These are phyloP conservation scores for Phytophthora multivora DNA, from an alignment of 352 stramenopile species.

Conservation along the genomic window DNA sequence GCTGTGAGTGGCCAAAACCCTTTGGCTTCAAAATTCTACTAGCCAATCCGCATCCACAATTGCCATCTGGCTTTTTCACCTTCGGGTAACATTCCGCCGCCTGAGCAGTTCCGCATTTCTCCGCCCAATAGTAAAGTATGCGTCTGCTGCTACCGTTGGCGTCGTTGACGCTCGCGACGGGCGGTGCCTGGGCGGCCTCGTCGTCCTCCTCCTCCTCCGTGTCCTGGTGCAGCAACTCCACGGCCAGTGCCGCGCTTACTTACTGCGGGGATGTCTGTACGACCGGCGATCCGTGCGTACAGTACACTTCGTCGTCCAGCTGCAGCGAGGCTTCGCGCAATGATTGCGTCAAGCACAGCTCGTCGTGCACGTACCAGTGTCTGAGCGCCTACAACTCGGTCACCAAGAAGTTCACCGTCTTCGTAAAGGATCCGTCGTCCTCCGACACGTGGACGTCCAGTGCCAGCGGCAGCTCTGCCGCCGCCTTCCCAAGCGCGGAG, in stretches of 20 bases:
- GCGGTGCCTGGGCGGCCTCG: slow-evolving; percentile 15
- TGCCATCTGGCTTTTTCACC: slow-evolving; percentile 25
- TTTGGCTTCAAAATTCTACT: not conserved
- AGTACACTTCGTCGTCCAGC: slow-evolving; percentile 50
- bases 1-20: no score
- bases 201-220: slow-evolving; percentile 34
- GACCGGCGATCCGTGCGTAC: slow-evolving; percentile 55
- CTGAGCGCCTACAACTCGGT: slow-evolving; percentile 58
- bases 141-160: slow-evolving; percentile 10
- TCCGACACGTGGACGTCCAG: slow-evolving; percentile 48
- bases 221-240: slow-evolving; percentile 54
- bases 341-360: slow-evolving; percentile 47
- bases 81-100: slow-evolving; percentile 18
- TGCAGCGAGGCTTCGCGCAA: slow-evolving; percentile 61
- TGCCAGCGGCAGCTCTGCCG: slow-evolving; percentile 21
- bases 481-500: slow-evolving; percentile 53
- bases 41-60: slow-evolving; percentile 4
- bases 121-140: slow-evolving; percentile 20
- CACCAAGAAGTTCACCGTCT: slow-evolving; percentile 64
- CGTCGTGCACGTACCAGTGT: slow-evolving; percentile 73
- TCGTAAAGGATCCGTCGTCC: slow-evolving; percentile 62
- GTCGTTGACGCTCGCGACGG: slow-evolving; percentile 6
- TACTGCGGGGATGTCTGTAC: slow-evolving; percentile 48
- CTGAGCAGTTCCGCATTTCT: slow-evolving; percentile 14
- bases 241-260: slow-evolving; percentile 46